phyloP scores from a whole-genome alignment of 2,329 filamentous ascomycete genomes.

The Aquanectria penicillioides region DNA sequence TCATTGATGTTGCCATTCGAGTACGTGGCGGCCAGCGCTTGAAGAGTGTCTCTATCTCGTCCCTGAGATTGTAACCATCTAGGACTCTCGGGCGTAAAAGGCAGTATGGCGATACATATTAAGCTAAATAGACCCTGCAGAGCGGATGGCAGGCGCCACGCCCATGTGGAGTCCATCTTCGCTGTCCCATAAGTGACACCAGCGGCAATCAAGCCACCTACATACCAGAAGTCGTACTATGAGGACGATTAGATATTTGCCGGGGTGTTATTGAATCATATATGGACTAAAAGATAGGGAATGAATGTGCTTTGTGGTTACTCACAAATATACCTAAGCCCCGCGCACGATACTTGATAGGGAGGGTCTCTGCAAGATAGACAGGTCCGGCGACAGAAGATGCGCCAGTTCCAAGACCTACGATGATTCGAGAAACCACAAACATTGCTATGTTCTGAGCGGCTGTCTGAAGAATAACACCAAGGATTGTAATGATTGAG shows the following conservation, averaged over 20 bases:
- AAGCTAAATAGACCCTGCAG: conserved; percentile 46
- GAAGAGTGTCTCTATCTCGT: conserved; percentile 52
- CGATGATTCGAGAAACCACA: conserved; percentile 55
- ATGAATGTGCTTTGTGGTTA: neutral
- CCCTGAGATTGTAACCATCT: conserved; percentile 57
- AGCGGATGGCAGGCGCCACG: conserved; percentile 48
- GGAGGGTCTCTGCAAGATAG: conserved; percentile 61
- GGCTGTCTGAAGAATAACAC: conserved; percentile 57
- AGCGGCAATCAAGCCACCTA: conserved; percentile 57
- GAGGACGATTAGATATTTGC: neutral
- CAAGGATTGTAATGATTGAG: conserved; percentile 51
- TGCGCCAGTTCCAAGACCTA: conserved; percentile 57
- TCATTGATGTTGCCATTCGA: conserved; percentile 53
- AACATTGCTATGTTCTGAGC: conserved; percentile 64
- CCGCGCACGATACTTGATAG: conserved; percentile 38
- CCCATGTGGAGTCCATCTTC: conserved; percentile 47
- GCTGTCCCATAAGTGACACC: conserved; percentile 53
- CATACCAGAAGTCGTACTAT: conserved; percentile 30
- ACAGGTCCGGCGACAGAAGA: conserved; percentile 56
- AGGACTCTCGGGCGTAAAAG: conserved; percentile 54
- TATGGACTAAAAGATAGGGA: neutral
- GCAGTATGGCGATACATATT: conserved; percentile 42
- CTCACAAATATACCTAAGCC: conserved; percentile 32
- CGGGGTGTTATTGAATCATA: too few species aligned
- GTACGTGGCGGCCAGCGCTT: conserved; percentile 54